These are phyloP conservation scores for Cicer yamashitae DNA, from an alignment of 306 rosid genomes.

Conservation along the genomic window DNA sequence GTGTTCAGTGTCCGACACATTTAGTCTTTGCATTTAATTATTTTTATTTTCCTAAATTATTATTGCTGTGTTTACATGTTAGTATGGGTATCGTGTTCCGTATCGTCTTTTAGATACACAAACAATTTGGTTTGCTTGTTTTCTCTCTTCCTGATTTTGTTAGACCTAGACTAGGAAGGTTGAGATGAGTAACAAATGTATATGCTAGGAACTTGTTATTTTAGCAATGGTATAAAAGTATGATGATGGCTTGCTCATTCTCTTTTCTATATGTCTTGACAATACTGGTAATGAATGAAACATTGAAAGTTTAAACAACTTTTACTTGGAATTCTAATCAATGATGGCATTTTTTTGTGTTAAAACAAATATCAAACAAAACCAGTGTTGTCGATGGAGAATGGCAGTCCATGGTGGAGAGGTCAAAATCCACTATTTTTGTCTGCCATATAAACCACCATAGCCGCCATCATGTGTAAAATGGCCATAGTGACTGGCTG, in stretches of 20 bases:
- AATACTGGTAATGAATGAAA: neutral
- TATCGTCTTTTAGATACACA: neutral
- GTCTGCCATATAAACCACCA: too few relatives aligned
- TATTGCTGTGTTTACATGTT: too few relatives aligned
- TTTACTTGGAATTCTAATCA: constrained; percentile 27
- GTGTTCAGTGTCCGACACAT: neutral
- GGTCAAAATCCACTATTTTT: too few relatives aligned
- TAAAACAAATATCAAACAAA: constrained; percentile 27
- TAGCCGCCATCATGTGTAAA: too few relatives aligned
- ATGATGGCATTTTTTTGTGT: constrained; percentile 7
- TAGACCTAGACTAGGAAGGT: neutral
- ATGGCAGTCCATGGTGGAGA: too few relatives aligned
- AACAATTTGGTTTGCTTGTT: constrained; percentile 37
- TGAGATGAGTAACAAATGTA: constrained; percentile 2
- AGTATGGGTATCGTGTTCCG: neutral
- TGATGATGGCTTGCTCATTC: neutral
- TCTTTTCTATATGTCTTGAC: neutral
- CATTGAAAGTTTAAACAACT: neutral
- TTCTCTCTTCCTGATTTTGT: constrained; percentile 24
- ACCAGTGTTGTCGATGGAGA: neutral
- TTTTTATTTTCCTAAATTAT: neutral
- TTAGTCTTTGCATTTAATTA: neutral
- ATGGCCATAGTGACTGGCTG: too few relatives aligned
- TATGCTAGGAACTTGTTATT: neutral
- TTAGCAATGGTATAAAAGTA: constrained; percentile 3